Conservation (phyloP, 2,329 filamentous ascomycete genomes). For the Zasmidium angulare region DNA sequence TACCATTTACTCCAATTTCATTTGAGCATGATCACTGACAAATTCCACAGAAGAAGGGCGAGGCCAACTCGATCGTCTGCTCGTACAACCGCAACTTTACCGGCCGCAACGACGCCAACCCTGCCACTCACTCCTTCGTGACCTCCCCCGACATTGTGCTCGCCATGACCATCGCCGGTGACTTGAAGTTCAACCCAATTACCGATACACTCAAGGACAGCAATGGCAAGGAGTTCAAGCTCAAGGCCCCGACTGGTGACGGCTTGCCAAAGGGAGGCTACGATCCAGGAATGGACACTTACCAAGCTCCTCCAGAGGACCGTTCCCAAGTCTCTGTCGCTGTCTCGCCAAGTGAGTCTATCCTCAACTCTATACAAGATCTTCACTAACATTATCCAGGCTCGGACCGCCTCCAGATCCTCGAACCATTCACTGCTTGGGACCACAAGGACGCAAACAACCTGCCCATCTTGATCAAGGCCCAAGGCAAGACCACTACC, state of each 20-base stretch:
- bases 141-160: conserved; percentile 88
- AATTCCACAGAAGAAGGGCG: conserved; percentile 74
- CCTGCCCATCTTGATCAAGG: conserved; percentile 94
- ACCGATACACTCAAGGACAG: conserved; percentile 90
- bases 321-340: conserved; percentile 71
- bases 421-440: conserved; percentile 83
- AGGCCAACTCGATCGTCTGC: conserved; percentile 93
- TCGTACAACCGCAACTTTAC: conserved; percentile 99
- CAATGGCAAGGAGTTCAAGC: conserved; percentile 93
- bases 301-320: conserved; percentile 88
- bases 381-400: conserved; percentile 23
- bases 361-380: too few relatives aligned
- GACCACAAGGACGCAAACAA: conserved; percentile 76
- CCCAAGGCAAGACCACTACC: conserved; percentile 67
- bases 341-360: conserved; percentile 65
- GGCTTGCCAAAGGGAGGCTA: conserved; percentile 81
- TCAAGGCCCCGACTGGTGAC: conserved; percentile 74
- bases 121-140: conserved; percentile 90
- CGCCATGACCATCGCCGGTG: conserved; percentile 79
- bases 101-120: conserved; percentile 94
- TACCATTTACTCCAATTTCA: not conserved
- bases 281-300: conserved; percentile 62
- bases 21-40: not conserved
- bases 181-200: conserved; percentile 89
- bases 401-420: conserved; percentile 91